Evolutionary conservation across 768 basidiomycete species (phyloP), one percentile per base, ranked within the genome.

Genomic region (Cubamyces sp.): DNA sequence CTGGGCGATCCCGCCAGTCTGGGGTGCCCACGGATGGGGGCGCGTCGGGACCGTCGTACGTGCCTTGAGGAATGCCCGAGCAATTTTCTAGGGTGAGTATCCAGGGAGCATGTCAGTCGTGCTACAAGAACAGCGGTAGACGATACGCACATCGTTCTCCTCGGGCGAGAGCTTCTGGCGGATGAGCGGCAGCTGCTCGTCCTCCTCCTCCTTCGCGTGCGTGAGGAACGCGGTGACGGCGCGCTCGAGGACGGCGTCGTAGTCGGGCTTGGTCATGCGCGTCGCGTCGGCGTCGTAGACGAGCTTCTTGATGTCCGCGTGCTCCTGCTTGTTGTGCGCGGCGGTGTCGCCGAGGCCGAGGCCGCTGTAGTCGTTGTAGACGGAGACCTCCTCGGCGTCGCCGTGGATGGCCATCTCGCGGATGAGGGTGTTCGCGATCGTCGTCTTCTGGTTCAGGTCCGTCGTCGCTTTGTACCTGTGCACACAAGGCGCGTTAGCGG

Each of bases 181-280:
- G 25, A 70, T 49, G 51, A 40, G 18, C n/a, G 65, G 59, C 34
- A 56, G 59, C 68, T 70, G 67, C 14, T 64, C 61, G 19, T 50
- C 46, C 56, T 69, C 69, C 46, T 70, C 69, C 59, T 70, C 68
- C 28, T 57, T 51, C 15, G 69, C 68, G 41, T 69, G 68, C 8
- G 60, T 45, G 52, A 65, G 40, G 61, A 70, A 69, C 14, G 66
- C 48, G 21, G 47, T 54, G 37, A 70, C 65, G 6, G 69, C 66
- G 25, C 60, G 49, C 52, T 47, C 42, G 53, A 70, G 25, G 25
- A 67, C 61, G 34, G 56, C 41, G 54, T 64, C 66, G 64, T 62
- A 69, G 23, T 66, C 47, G 37, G 62, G 56, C 48, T 53, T 21
- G 25, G 34, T 30, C 23, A 58, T 30, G 53, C 50, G 47, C 23